Evolutionary conservation across 164 flowering plant genomes (phyloP).

Genomic region (Berberis vulgaris): DNA sequence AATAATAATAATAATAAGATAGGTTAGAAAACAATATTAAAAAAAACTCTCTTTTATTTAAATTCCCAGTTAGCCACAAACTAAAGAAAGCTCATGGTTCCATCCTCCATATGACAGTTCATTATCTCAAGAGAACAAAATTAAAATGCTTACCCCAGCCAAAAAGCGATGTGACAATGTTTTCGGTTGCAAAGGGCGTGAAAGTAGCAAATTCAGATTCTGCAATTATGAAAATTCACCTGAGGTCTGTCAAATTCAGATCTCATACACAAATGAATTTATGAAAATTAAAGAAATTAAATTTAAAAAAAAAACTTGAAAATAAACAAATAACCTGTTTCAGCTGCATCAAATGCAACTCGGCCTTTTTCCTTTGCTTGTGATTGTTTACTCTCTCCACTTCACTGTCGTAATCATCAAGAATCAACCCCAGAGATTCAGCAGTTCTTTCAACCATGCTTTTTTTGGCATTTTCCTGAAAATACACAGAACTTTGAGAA

Average conservation of each 20-base stretch:
- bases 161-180: constrained; percentile 73
- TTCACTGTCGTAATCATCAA: constrained; percentile 81
- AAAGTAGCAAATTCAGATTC: constrained; percentile 60
- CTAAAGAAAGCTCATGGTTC: too few species aligned
- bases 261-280: background rate
- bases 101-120: too few species aligned
- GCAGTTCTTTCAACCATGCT: constrained; percentile 84
- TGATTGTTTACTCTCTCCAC: constrained; percentile 61
- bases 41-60: too few species aligned
- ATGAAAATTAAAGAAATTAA: background rate
- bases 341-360: constrained; percentile 45
- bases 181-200: constrained; percentile 78
- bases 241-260: too few species aligned
- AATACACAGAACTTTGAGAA: background rate
- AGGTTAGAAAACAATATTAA: too few species aligned
- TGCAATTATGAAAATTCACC: constrained; percentile 23
- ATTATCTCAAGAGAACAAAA: too few species aligned
- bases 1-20: too few species aligned
- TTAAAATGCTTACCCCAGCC: constrained; percentile 58
- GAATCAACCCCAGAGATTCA: constrained; percentile 53
- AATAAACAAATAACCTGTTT: constrained; percentile 51
- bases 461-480: constrained; percentile 68
- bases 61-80: too few species aligned
- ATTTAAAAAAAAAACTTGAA: background rate
- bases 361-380: constrained; percentile 50